Percentiles rank a stretch among this genome's conserved stretches.
Conservation (phyloP, 257 asterid species). For the Ehretia macrophylla region DNA sequence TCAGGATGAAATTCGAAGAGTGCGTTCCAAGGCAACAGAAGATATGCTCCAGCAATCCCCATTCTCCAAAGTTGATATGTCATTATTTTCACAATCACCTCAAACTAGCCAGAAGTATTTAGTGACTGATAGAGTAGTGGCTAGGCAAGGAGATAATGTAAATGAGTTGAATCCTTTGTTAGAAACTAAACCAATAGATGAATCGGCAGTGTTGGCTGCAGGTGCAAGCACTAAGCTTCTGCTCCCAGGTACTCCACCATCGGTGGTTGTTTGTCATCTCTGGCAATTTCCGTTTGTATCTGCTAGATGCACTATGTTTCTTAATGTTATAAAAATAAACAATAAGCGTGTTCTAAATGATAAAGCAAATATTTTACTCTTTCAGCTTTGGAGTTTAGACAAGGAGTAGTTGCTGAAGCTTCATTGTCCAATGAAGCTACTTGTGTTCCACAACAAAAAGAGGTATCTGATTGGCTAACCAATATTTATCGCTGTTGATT, state of each 20-base stretch:
- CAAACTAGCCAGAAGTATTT: slow-evolving; percentile 23
- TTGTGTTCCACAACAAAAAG: slow-evolving; percentile 25
- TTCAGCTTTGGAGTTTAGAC: slow-evolving; percentile 43
- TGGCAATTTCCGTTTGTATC: background rate
- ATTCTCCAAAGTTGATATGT: slow-evolving; percentile 51
- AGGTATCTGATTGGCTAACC: slow-evolving; percentile 32
- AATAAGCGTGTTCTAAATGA: background rate
- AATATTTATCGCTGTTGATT: slow-evolving; percentile 13
- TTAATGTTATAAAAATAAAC: background rate
- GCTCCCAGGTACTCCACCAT: slow-evolving; percentile 25
- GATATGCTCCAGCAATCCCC: slow-evolving; percentile 46
- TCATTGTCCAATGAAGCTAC: slow-evolving; percentile 29
- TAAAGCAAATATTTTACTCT: slow-evolving; percentile 9
- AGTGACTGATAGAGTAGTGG: slow-evolving; percentile 24
- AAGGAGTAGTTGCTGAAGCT: slow-evolving; percentile 26
- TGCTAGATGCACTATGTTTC: background rate
- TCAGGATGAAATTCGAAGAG: slow-evolving; percentile 72
- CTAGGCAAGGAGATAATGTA: slow-evolving; percentile 25
- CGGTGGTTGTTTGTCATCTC: background rate
- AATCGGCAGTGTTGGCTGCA: slow-evolving; percentile 23
- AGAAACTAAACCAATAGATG: slow-evolving; percentile 24
- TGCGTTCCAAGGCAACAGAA: slow-evolving; percentile 72
- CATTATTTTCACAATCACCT: slow-evolving; percentile 25
- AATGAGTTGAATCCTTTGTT: slow-evolving; percentile 23
- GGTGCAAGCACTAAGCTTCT: slow-evolving; percentile 34